Evolutionary conservation across 108 stramenopile species (phyloP), one percentile per base, ranked within the genome.

Genomic region (Skeletonema potamos): DNA sequence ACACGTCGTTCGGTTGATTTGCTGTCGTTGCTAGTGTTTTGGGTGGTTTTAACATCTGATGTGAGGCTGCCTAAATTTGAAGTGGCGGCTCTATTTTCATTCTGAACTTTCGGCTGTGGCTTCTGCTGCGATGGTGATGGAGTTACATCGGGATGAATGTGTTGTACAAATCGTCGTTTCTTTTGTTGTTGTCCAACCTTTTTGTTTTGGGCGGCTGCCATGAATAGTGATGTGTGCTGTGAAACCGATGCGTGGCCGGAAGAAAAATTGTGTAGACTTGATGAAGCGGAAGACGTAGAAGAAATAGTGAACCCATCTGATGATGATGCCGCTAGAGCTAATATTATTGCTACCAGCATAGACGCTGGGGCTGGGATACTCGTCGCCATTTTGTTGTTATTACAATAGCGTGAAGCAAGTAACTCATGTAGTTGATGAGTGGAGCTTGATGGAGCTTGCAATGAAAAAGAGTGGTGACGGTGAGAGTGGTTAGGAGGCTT

Each of bases 101-200:
- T 13, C 36, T 10, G 36, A 9, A 37, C 12, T 12, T 37, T 37
- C 12, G 36, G 36, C 39, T 15, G 39, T 15, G 10, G 39, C 15
- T 41, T n/a, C 15, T 41, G 15, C 39, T 41, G 39, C 3, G 18
- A 44, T 34, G 18, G 65, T 54, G 22, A 4, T 6, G 5, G 39
- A 27, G 29, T 22, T 8, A 32, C 44, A n/a, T 30, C 70, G 26
- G 54, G 66, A 67, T 79, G 72, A 34, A 73, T 73, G 13, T 68
- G 72, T 43, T 79, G 78, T 7, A 67, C 28, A 62, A 79, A 79
- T 15, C 78, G 73, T 13, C 78, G 66, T 54, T 74, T 79, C 48
- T 48, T 61, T 17, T 65, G 9, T 37, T 65, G 9, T 37, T 69
- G 37, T 58, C 33, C 39, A 3, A 13, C 39, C 39, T 41, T 41